These are phyloP conservation scores for Prunus dulcis DNA, from an alignment of 306 rosid genomes.

Conservation along the genomic window DNA sequence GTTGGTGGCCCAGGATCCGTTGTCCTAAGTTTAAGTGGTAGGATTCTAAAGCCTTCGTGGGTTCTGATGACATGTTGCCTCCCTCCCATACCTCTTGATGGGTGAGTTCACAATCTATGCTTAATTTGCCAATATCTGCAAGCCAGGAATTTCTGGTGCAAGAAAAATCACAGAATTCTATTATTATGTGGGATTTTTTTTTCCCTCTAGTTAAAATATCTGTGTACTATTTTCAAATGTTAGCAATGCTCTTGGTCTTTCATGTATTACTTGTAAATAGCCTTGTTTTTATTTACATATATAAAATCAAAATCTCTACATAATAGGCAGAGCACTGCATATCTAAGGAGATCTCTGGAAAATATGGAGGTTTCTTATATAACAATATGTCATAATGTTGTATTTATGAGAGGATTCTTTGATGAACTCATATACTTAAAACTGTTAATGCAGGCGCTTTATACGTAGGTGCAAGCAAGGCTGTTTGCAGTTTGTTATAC, in stretches of 20 bases:
- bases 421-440: conserved; percentile 18
- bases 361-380: conserved; percentile 3
- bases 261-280: not conserved
- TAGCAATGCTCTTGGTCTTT: not conserved
- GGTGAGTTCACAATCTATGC: conserved; percentile 50
- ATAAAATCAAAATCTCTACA: not conserved
- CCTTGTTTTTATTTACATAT: not conserved
- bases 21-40: conserved; percentile 85
- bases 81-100: conserved; percentile 87
- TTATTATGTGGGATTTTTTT: not conserved
- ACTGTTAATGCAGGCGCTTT: conserved; percentile 75
- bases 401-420: not conserved
- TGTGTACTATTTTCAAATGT: not conserved
- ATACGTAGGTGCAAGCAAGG: conserved; percentile 99
- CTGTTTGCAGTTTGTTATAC: conserved; percentile 92
- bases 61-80: conserved; percentile 88
- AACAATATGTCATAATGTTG: conserved; percentile 17
- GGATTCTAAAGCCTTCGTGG: conserved; percentile 81
- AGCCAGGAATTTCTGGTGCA: too few relatives aligned
- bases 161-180: not conserved
- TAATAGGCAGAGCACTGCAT: not conserved
- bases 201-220: not conserved
- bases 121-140: not conserved
- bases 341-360: not conserved
- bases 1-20: conserved; percentile 99